These are phyloP conservation scores for Diutina neorugosa DNA, from an alignment of 1,139 yeast species.

Conservation along the genomic window DNA sequence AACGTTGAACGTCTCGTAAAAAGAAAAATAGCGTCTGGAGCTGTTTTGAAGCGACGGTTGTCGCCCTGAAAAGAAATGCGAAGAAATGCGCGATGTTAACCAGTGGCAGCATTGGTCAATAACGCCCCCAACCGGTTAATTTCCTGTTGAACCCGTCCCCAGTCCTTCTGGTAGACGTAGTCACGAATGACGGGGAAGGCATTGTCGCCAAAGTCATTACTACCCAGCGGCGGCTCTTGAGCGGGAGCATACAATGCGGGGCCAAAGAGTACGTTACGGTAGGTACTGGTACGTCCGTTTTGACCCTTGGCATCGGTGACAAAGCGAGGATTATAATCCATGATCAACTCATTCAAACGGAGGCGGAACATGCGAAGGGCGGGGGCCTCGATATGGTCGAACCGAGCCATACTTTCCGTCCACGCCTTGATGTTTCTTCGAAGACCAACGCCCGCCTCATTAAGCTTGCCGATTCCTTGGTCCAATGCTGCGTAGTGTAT, in stretches of 20 bases:
- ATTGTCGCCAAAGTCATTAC: slow-evolving; percentile 36
- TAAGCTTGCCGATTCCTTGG: slow-evolving; percentile 18
- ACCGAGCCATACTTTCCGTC: slow-evolving; percentile 52
- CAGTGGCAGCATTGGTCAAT: slow-evolving; percentile 4
- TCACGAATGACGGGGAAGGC: slow-evolving; percentile 72
- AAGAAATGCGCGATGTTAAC: neutral
- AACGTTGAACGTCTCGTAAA: too few relatives aligned
- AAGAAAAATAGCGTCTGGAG: too few relatives aligned
- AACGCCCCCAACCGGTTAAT: slow-evolving; percentile 33
- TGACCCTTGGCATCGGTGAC: neutral
- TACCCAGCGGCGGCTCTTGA: slow-evolving; percentile 6
- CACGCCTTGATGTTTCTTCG: slow-evolving; percentile 38
- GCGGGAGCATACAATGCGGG: slow-evolving; percentile 52
- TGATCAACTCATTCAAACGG: neutral
- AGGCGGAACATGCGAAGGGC: neutral
- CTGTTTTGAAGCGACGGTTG: neutral
- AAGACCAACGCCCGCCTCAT: slow-evolving; percentile 21
- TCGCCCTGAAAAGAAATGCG: neutral
- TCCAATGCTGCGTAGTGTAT: slow-evolving; percentile 19
- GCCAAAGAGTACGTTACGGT: slow-evolving; percentile 59
- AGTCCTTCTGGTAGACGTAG: slow-evolving; percentile 36
- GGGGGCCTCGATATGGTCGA: slow-evolving; percentile 29
- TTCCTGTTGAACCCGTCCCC: slow-evolving; percentile 45
- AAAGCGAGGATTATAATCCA: neutral
- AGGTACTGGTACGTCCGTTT: slow-evolving; percentile 11